Evolutionary conservation across 176 grass and related monocot species (phyloP).

Genomic region (Rhynchospora tenuis): DNA sequence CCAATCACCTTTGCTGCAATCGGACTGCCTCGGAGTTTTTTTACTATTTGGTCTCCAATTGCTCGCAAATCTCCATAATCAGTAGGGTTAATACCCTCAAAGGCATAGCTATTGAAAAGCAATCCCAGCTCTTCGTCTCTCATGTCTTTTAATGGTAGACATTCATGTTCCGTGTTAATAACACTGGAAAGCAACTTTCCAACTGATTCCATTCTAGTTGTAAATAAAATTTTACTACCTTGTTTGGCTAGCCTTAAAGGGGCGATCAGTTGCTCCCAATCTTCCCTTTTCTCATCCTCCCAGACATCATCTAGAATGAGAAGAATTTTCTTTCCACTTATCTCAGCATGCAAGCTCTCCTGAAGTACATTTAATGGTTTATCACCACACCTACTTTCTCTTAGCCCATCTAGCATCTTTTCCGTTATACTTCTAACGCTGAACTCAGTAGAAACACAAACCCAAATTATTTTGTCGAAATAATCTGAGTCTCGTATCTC

Average conservation of each 20-base stretch:
- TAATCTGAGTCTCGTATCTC: not conserved
- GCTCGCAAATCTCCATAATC: not conserved
- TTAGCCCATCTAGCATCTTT: not conserved
- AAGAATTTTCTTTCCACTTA: not conserved
- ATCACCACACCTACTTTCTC: too few species aligned
- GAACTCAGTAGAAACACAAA: constrained; percentile 15
- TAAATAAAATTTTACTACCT: constrained; percentile 38
- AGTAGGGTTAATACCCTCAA: not conserved
- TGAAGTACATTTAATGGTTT: too few species aligned
- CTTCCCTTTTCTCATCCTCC: constrained; percentile 14
- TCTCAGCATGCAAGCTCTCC: not conserved
- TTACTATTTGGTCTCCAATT: constrained; percentile 26
- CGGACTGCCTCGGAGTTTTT: constrained; percentile 33
- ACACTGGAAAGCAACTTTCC: not conserved
- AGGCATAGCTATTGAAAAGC: constrained; percentile 28
- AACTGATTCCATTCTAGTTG: constrained; percentile 28
- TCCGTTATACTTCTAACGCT: not conserved
- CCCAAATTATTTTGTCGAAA: constrained; percentile 22
- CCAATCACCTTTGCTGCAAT: constrained; percentile 36
- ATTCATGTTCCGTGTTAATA: constrained; percentile 5
- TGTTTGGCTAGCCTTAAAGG: constrained; percentile 11
- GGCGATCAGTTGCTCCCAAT: constrained; percentile 38
- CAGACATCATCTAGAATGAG: constrained; percentile 46
- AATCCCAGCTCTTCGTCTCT: constrained; percentile 21
- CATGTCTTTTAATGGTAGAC: constrained; percentile 22